These are phyloP conservation scores for Colletotrichum tropicale DNA, from an alignment of 2,329 filamentous ascomycete genomes.

Conservation along the genomic window DNA sequence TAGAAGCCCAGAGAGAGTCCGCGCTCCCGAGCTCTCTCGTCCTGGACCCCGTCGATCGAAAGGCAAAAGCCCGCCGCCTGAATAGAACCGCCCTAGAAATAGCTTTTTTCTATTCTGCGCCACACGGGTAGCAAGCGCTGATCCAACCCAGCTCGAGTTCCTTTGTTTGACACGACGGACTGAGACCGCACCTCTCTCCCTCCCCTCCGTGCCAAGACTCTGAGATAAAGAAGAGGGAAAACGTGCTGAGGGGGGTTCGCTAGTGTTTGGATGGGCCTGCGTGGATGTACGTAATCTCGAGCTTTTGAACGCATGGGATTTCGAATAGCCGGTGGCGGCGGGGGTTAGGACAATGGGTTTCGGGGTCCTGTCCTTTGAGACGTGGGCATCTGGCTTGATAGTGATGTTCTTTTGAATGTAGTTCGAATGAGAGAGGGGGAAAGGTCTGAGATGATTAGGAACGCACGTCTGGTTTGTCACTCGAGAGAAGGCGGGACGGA, in stretches of 20 bases:
- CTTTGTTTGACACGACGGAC: conserved; percentile 16
- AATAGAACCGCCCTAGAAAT: conserved; percentile 7
- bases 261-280: neutral
- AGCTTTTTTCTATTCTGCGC: neutral
- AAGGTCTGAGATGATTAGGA: neutral
- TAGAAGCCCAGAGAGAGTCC: neutral
- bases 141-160: neutral
- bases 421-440: neutral
- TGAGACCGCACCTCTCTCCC: neutral
- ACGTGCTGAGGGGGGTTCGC: neutral
- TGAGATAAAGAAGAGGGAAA: neutral
- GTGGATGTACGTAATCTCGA: neutral
- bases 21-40: neutral
- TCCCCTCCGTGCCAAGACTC: neutral
- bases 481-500: neutral
- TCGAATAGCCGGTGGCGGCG: neutral
- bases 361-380: neutral
- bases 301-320: neutral
- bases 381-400: neutral
- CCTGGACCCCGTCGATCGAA: neutral
- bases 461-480: neutral
- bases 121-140: neutral
- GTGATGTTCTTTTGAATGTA: neutral
- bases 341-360: neutral
- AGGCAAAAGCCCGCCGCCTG: neutral